Evolutionary conservation across 768 basidiomycete species (phyloP).

Genomic region (Pluteus cervinus): DNA sequence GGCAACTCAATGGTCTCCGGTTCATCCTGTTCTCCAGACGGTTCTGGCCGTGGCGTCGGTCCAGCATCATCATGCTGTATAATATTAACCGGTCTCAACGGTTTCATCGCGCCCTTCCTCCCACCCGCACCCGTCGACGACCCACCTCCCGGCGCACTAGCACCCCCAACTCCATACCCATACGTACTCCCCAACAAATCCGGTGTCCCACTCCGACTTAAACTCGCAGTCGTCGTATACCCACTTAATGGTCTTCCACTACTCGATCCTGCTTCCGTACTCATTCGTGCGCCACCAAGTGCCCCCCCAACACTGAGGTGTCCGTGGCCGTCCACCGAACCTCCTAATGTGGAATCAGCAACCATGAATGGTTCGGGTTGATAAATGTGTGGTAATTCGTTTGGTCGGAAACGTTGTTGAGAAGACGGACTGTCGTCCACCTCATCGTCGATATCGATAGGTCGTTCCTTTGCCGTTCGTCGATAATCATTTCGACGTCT

Average conservation of each 20-base stretch:
- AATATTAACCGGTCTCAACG: slow-evolving; percentile 68
- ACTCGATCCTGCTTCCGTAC: slow-evolving; percentile 15
- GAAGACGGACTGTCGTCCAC: slow-evolving; percentile 36
- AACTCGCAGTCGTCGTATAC: slow-evolving; percentile 28
- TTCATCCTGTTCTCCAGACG: slow-evolving; percentile 32
- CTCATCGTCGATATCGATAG: slow-evolving; percentile 61
- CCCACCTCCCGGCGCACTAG: slow-evolving; percentile 14
- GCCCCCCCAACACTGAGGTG: slow-evolving; percentile 16
- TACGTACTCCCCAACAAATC: slow-evolving; percentile 24
- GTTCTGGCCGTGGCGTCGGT: slow-evolving; percentile 28
- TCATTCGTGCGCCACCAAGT: slow-evolving; percentile 12
- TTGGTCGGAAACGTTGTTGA: slow-evolving; percentile 15
- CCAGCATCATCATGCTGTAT: slow-evolving; percentile 86
- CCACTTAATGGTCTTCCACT: slow-evolving; percentile 32
- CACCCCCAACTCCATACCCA: slow-evolving; percentile 10
- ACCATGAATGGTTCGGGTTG: slow-evolving; percentile 73
- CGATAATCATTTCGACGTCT: slow-evolving; percentile 37
- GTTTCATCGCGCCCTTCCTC: slow-evolving; percentile 44
- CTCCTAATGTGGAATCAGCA: slow-evolving; percentile 48
- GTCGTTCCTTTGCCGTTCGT: slow-evolving; percentile 43
- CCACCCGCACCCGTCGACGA: slow-evolving; percentile 24
- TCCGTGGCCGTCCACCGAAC: slow-evolving; percentile 26
- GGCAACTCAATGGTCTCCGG: slow-evolving; percentile 78
- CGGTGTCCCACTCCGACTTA: slow-evolving; percentile 44
- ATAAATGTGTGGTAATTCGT: slow-evolving; percentile 64